phyloP scores from a whole-genome alignment of 352 stramenopile genomes.

The Globisporangium parvum region DNA sequence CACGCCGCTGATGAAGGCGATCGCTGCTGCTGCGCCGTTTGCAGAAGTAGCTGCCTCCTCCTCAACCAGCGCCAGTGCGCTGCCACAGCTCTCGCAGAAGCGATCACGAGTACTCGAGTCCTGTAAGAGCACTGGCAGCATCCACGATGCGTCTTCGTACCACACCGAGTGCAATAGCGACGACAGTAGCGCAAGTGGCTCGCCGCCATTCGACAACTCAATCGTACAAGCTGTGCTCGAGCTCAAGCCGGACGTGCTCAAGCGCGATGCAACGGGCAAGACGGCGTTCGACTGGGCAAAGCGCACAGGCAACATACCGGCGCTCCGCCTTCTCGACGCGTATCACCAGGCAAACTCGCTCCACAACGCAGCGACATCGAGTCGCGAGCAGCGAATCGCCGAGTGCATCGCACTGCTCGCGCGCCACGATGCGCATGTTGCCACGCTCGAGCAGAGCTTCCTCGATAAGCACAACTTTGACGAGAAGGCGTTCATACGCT shows the following conservation, averaged over 20 bases:
- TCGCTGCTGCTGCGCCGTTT: slow-evolving; percentile 34
- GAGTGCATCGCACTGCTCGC: slow-evolving; percentile 33
- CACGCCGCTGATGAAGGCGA: slow-evolving; percentile 72
- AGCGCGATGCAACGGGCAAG: slow-evolving; percentile 36
- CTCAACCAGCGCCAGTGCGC: neutral
- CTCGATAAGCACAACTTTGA: slow-evolving; percentile 33
- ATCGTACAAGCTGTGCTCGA: slow-evolving; percentile 39
- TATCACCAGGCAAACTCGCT: slow-evolving; percentile 29
- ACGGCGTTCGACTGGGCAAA: slow-evolving; percentile 65
- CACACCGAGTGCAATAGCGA: slow-evolving; percentile 4
- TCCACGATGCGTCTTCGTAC: neutral
- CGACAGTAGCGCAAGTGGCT: neutral
- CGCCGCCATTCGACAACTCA: slow-evolving; percentile 36
- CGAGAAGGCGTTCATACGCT: slow-evolving; percentile 29
- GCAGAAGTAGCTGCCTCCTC: slow-evolving; percentile 6
- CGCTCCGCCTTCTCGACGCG: slow-evolving; percentile 27
- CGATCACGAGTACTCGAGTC: neutral
- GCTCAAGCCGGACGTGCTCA: slow-evolving; percentile 35
- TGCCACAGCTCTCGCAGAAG: neutral
- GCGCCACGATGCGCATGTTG: slow-evolving; percentile 27
- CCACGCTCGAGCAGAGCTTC: slow-evolving; percentile 19
- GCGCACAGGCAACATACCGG: slow-evolving; percentile 34
- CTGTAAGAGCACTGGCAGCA: neutral
- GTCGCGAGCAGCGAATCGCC: slow-evolving; percentile 24
- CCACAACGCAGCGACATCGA: slow-evolving; percentile 25